Base-by-base conservation (phyloP, 2,329 filamentous ascomycete species). In the Achaetomium macrosporum region DNA sequence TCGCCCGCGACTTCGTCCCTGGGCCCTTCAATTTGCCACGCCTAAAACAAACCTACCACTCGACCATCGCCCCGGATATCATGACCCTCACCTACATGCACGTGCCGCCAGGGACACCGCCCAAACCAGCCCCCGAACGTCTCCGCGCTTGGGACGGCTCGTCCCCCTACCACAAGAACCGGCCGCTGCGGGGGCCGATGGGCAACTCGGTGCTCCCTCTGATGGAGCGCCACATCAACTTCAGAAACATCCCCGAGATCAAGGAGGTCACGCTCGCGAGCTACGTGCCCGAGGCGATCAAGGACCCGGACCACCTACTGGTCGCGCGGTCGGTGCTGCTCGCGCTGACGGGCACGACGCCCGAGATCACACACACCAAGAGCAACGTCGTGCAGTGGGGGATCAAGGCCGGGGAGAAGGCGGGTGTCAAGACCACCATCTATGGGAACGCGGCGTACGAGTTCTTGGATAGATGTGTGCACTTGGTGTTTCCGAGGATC, bases 91-190 rank as follows among this genome's bases (percentile, higher is more conserved):
- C 87, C 62, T 99, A 99, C 74, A 81, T 82, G 51, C 93, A 99
- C 75, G 82, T 76, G 48, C 88, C 90, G 1, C 91, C 91, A 0
- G 91, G 90, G 54, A 87, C 85, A 7, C 68, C 73, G 65, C 76
- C 68, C 11, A 67, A 73, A 66, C 78, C 68, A 61, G 63, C 65
- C 49, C 73, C 77, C 57, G 82, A 89, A 56, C 83, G 88, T 57
- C 74, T 97, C 62, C 83, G 93, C 53, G 74, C 80, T 63, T 99
- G 93, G 93, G 87, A 92, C 56, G 91, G 86, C 63, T 88, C 86
- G 48, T 95, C 89, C 8, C 93, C 92, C 2, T 99, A 99, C 73
- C 91, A 91, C 77, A 89, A 90, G 74, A 95, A 95, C 71, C 81
- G 93, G 63, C 87, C 88, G 5, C 81, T 88, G 60, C 85, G 93